Conservation (phyloP, 75 land plant species). For the Azolla pinnata region DNA sequence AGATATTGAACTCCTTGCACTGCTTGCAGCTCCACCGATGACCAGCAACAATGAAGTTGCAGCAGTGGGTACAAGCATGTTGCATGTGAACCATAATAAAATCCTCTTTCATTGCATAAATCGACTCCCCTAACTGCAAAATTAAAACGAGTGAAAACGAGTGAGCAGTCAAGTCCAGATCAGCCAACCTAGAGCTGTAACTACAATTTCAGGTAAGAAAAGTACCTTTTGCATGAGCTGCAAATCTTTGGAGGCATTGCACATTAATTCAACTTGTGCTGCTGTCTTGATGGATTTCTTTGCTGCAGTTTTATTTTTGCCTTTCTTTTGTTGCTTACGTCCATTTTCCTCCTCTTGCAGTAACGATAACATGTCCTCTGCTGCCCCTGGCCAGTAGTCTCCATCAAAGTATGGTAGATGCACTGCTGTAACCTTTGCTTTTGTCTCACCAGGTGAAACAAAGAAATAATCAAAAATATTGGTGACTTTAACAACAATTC, state of each 20-base stretch:
- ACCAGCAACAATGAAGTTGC: conserved; percentile 33
- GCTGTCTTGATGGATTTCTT: conserved; percentile 28
- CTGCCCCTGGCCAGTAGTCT: conserved; percentile 45
- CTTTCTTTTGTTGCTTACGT: conserved; percentile 34
- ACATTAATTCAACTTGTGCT: conserved; percentile 26
- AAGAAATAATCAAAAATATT: conserved; percentile 42
- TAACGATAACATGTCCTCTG: conserved; percentile 44
- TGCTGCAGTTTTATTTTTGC: conserved; percentile 26
- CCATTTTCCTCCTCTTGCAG: conserved; percentile 31
- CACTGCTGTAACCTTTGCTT: conserved; percentile 38
- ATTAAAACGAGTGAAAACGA: background rate
- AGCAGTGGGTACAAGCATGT: conserved; percentile 40
- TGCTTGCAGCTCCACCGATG: conserved; percentile 41
- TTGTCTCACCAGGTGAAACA: conserved; percentile 28
- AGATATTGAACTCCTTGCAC: conserved; percentile 36
- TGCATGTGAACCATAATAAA: conserved; percentile 54
- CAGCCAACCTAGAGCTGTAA: too few relatives aligned
- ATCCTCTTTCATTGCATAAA: conserved; percentile 42
- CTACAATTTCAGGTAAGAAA: too few relatives aligned
- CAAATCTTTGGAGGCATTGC: conserved; percentile 36
- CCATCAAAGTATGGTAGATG: conserved; percentile 49
- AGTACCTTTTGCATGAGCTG: conserved; percentile 31
- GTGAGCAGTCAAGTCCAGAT: too few relatives aligned
- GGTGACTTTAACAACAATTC: conserved; percentile 30
- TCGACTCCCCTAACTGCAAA: conserved; percentile 47